Evolutionary conservation across 1,139 yeast genomes (phyloP), one percentile per base, ranked within the genome.

Genomic region (Taphrina confusa): DNA sequence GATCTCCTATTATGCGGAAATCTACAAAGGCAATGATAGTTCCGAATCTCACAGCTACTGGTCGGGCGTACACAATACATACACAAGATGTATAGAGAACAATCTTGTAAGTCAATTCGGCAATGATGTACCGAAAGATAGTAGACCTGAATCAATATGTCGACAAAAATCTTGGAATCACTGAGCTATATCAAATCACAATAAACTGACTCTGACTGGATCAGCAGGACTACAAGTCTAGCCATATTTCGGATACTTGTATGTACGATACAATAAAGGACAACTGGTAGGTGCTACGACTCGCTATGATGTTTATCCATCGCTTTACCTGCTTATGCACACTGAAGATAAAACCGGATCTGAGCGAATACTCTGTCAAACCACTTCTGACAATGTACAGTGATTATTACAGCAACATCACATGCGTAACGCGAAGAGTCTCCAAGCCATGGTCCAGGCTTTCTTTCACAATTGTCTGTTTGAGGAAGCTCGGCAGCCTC

Each of bases 271-370:
- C n/a, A n/a, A n/a, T n/a, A n/a, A n/a, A n/a, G n/a, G n/a, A n/a
- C n/a, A 34, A 39, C 9, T 2, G 5, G 45, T 39, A 9, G 9
- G 28, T 20, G 27, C 2, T 14, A 3, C 45, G 46, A 18, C 18
- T 47, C 31, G 52, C 52, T 22, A 23, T 47, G 52, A 47, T 47
- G 52, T 47, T 33, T 23, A 47, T 47, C 52, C 52, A 47, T 47
- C 52, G 52, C 52, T 47, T 47, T 47, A 47, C 52, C 52, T 47
- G 31, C 52, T 47, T 31, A 47, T 47, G 50, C 50, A 45, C 37
- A 27, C 42, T 28, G 28, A 25, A 25, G 42, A 47, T 40, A 45
- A 27, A 12, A 6, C 34, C 22, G 52, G 52, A 47, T 31, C 52
- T 47, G 52, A 47, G 52, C 52, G 31, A 47, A 25, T 4, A 11